phyloP scores from a whole-genome alignment of 257 asterid species.

The Echites panduratus region DNA sequence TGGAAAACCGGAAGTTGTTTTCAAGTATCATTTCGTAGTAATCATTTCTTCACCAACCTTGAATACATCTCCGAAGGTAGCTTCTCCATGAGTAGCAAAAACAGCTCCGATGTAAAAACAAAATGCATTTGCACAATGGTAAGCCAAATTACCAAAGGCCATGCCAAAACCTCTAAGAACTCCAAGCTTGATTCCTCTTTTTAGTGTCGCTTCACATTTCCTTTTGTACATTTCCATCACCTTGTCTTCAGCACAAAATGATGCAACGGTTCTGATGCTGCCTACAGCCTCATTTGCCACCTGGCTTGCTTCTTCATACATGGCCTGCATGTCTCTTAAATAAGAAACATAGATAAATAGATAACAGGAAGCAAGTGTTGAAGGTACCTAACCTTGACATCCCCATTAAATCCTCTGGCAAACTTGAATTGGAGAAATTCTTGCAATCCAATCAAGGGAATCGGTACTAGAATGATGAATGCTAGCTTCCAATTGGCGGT shows the following conservation, averaged over 20 bases:
- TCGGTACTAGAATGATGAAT: slow-evolving; percentile 35
- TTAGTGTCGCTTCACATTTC: slow-evolving; percentile 57
- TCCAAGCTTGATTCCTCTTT: slow-evolving; percentile 52
- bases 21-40: neutral
- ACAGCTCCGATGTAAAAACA: slow-evolving; percentile 70
- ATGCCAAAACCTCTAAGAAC: slow-evolving; percentile 52
- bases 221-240: slow-evolving; percentile 54
- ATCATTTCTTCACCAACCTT: slow-evolving; percentile 27
- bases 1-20: too few relatives aligned
- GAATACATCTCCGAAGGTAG: slow-evolving; percentile 56
- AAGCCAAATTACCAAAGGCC: slow-evolving; percentile 44
- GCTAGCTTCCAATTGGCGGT: slow-evolving; percentile 72
- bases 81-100: slow-evolving; percentile 40
- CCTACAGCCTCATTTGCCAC: slow-evolving; percentile 82
- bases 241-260: slow-evolving; percentile 72
- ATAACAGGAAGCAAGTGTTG: neutral
- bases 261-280: slow-evolving; percentile 76
- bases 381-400: slow-evolving; percentile 51
- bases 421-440: slow-evolving; percentile 56
- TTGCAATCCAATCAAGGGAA: slow-evolving; percentile 64
- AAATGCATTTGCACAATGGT: slow-evolving; percentile 50
- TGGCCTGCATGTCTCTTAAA: slow-evolving; percentile 27
- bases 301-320: slow-evolving; percentile 90
- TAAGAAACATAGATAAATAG: too few relatives aligned
- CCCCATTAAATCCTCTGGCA: slow-evolving; percentile 47